These are phyloP conservation scores for Lenzites betulinus DNA, from an alignment of 768 basidiomycete species.

Conservation along the genomic window DNA sequence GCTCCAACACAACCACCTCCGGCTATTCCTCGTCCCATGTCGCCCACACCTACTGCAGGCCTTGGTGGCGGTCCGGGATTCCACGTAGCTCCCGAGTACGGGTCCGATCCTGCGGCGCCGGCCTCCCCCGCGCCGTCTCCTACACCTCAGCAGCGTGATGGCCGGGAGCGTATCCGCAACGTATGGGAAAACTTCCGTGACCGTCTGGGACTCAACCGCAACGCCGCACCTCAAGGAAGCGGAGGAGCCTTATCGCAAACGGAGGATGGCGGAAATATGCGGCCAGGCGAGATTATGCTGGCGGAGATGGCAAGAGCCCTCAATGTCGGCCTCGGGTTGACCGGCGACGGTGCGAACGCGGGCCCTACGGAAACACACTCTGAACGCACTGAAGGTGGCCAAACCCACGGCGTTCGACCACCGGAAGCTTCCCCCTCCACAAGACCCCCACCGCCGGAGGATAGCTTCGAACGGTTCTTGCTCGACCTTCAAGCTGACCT, in stretches of 20 bases:
- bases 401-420: background rate
- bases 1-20: conserved; percentile 19
- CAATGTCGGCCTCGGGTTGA: conserved; percentile 61
- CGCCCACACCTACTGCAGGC: conserved; percentile 45
- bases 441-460: conserved; percentile 47
- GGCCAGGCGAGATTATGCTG: conserved; percentile 63
- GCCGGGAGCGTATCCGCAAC: conserved; percentile 52
- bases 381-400: background rate
- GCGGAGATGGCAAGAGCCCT: conserved; percentile 83
- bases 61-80: conserved; percentile 31
- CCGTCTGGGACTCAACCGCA: conserved; percentile 52
- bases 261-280: conserved; percentile 43
- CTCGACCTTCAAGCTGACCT: conserved; percentile 77
- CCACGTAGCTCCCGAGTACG: conserved; percentile 30
- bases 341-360: conserved; percentile 9
- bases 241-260: background rate
- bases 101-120: conserved; percentile 15
- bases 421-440: conserved; percentile 1
- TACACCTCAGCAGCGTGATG: conserved; percentile 19
- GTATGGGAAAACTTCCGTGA: conserved; percentile 73
- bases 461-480: conserved; percentile 81
- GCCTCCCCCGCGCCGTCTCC: background rate
- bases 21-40: conserved; percentile 36
- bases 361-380: background rate
- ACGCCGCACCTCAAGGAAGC: background rate